A percentile compares a stretch with the other conserved stretches of the same genome.
These are phyloP conservation scores for Erodium maritimum DNA, from an alignment of 345 rosid genomes.

Conservation along the genomic window DNA sequence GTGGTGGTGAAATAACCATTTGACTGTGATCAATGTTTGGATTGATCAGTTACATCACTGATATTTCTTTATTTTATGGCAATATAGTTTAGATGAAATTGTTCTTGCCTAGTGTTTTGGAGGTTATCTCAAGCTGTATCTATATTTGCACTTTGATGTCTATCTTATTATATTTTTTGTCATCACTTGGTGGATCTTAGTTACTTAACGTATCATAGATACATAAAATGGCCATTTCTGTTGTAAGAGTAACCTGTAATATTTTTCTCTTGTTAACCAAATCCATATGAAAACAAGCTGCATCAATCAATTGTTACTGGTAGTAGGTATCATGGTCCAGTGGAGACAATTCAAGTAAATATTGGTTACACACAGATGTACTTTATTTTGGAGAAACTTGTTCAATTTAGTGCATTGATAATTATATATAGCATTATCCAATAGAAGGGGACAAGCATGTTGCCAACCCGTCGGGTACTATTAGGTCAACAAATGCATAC, in stretches of 20 bases:
- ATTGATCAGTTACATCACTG: neutral
- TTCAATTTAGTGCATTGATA: neutral
- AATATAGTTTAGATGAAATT: neutral
- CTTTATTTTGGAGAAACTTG: neutral
- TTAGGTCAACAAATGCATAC: neutral
- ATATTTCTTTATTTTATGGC: neutral
- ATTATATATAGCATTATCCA: too few species aligned
- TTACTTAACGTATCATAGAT: too few species aligned
- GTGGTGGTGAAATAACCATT: slow-evolving; percentile 1
- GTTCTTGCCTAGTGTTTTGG: neutral
- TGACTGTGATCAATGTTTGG: neutral
- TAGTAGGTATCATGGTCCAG: too few species aligned
- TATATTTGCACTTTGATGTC: neutral
- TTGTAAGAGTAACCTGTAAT: too few species aligned
- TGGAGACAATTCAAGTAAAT: too few species aligned
- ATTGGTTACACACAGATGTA: neutral
- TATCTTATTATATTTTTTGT: slow-evolving; percentile 1
- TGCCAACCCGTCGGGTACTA: neutral
- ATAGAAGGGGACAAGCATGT: too few species aligned
- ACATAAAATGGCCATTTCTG: too few species aligned
- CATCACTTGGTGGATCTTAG: neutral
- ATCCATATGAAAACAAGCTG: too few species aligned
- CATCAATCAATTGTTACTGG: too few species aligned
- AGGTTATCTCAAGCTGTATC: too few species aligned
- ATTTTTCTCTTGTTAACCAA: too few species aligned